Evolutionary conservation across 768 basidiomycete genomes (phyloP).

Genomic region (Leccinum variicolor): DNA sequence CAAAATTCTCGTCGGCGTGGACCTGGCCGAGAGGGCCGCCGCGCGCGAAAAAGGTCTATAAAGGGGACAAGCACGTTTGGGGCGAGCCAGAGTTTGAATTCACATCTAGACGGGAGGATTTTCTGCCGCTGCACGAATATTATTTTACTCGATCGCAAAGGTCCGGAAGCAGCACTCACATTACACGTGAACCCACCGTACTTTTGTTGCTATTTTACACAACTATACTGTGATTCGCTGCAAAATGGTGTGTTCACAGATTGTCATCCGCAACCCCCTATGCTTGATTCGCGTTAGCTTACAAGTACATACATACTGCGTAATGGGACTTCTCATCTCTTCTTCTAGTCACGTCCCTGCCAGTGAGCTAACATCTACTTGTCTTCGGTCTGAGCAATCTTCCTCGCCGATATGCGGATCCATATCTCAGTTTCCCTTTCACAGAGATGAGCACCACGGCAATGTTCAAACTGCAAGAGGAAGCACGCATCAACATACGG

Average conservation of each 20-base stretch:
- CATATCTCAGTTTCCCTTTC: background rate
- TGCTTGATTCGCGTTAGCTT: conserved; percentile 5
- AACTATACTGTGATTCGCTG: conserved; percentile 5
- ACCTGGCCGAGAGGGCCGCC: conserved; percentile 78
- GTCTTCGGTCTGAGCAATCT: background rate
- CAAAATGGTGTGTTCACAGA: conserved; percentile 14
- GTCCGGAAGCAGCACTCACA: background rate
- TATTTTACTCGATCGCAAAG: conserved; percentile 3
- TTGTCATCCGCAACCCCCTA: conserved; percentile 1
- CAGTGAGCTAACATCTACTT: background rate
- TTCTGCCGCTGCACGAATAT: conserved; percentile 7
- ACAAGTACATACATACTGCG: conserved; percentile 6
- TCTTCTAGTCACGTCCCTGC: background rate
- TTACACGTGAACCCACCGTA: conserved; percentile 9
- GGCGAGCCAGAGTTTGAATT: background rate
- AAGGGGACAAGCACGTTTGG: background rate
- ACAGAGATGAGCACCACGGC: background rate
- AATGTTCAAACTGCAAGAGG: conserved; percentile 7
- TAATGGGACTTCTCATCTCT: background rate
- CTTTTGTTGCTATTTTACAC: conserved; percentile 3
- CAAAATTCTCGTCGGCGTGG: conserved; percentile 90
- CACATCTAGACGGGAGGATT: conserved; percentile 13
- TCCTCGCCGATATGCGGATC: conserved; percentile 1
- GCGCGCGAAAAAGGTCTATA: conserved; percentile 41
- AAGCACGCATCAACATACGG: background rate